Conservation (phyloP, 208 protist genomes). For the Leishmania aethiopica region DNA sequence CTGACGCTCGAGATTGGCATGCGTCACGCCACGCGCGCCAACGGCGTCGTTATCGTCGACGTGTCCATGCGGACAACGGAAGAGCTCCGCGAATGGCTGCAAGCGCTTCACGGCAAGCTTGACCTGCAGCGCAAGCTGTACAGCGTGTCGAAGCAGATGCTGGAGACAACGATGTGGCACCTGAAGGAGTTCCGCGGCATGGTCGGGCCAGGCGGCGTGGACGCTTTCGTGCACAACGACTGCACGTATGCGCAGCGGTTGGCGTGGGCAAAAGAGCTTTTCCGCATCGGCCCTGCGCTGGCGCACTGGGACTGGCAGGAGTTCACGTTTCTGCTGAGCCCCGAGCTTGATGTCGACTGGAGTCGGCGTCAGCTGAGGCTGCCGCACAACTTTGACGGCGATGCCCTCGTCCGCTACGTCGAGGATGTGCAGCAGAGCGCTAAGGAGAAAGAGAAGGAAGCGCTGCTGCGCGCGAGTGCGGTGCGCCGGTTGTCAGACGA, state of each 20-base stretch:
- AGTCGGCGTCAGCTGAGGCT: conserved; percentile 59
- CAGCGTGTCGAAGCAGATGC: conserved; percentile 80
- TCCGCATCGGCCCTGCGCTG: conserved; percentile 73
- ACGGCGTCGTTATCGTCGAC: conserved; percentile 88
- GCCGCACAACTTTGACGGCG: conserved; percentile 89
- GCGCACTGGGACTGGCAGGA: conserved; percentile 91
- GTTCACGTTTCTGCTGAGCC: conserved; percentile 83
- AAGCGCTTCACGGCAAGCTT: conserved; percentile 71
- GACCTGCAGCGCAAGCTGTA: conserved; percentile 85
- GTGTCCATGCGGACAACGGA: conserved; percentile 41
- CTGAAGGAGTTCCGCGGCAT: conserved; percentile 85
- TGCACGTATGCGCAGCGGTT: conserved; percentile 91
- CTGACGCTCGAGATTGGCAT: conserved; percentile 84
- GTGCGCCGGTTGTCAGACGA: conserved; percentile 48
- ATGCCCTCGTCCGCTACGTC: conserved; percentile 85
- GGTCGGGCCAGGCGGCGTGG: conserved; percentile 79
- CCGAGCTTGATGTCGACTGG: conserved; percentile 88
- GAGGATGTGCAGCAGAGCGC: conserved; percentile 82
- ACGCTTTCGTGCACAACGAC: conserved; percentile 85
- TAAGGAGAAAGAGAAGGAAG: conserved; percentile 59
- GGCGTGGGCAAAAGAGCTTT: conserved; percentile 90
- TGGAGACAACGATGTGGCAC: conserved; percentile 92
- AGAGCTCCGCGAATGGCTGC: conserved; percentile 73
- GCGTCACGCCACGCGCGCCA: conserved; percentile 80
- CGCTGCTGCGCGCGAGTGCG: conserved; percentile 67